Base-by-base conservation (phyloP, 768 basidiomycete species). In the Lactifluus volemus region DNA sequence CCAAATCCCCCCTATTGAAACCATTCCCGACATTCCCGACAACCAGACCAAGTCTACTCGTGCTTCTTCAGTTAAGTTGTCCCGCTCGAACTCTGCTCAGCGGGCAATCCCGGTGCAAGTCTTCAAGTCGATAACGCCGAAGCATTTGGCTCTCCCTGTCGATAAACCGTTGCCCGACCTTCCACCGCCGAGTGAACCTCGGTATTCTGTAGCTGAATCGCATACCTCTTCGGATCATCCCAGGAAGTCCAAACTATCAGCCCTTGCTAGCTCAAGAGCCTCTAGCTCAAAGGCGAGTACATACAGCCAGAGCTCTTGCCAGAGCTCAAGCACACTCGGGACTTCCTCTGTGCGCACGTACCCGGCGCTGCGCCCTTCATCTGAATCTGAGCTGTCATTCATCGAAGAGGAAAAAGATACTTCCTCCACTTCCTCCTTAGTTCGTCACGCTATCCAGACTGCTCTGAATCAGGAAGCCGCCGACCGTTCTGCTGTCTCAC, bases 271-370 rank as follows among this genome's bases (percentile, higher is more conserved):
- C 65, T 86, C 85, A 32, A 68, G 76, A 49, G 75, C 73, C 51
- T 51, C 63, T 1, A 71, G 65, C 47, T 60, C 61, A 6, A 50
- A 70, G 39, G 73, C 73, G 49, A 80, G 76, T 60, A 74, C 78
- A 61, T 82, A 80, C 66, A 83, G 85, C 25, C 74, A 79, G 52
- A 81, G 83, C 25, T 81, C 60, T 60, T 53, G 65, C 25, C 6
- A 54, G 44, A 65, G 63, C 17, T 57, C 56, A n/a, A 59, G 56
- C 49, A 79, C 74, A 10, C 72, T 81, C 47, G 75, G 81, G 38
- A 74, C 81, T 0, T 83, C 81, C 3, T 84, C 87, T 29, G 77
- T 86, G n/a, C 81, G 84, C 66, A 89, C 89, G 1, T 90, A 85
- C 68, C 85, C 88, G 25, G 78, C 69, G 17, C 76, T 89, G 62